These are phyloP conservation scores for Adansonia madagascariensis DNA, from an alignment of 441 rosid genomes.

Conservation along the genomic window DNA sequence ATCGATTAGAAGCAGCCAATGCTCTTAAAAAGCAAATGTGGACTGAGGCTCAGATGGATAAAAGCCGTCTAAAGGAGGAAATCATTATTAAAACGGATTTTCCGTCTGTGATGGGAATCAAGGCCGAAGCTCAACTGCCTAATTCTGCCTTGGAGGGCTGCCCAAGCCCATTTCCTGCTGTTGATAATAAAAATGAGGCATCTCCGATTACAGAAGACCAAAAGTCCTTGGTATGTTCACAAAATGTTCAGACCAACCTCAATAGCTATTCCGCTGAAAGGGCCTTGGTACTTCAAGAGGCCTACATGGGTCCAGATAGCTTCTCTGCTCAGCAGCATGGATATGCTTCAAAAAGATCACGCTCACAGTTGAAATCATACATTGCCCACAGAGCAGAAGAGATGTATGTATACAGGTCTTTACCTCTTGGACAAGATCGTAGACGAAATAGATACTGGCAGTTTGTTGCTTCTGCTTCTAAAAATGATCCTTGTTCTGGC, in stretches of 20 bases:
- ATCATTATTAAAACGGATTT: conserved; percentile 57
- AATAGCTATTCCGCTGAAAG: conserved; percentile 50
- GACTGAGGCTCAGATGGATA: conserved; percentile 96
- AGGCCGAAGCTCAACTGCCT: conserved; percentile 52
- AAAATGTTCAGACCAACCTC: conserved; percentile 45
- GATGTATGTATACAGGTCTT: conserved; percentile 84
- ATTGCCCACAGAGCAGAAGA: conserved; percentile 89
- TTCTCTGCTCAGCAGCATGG: conserved; percentile 62
- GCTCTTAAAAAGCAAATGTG: conserved; percentile 98
- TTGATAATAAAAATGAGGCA: conserved; percentile 50
- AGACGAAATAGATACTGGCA: conserved; percentile 96
- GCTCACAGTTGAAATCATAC: conserved; percentile 89
- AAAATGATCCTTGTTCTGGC: conserved; percentile 89
- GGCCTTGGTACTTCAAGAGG: conserved; percentile 52
- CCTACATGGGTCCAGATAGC: conserved; percentile 55
- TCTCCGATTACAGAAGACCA: conserved; percentile 56
- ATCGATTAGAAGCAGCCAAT: conserved; percentile 95
- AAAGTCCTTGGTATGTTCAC: conserved; percentile 50
- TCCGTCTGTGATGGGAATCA: conserved; percentile 47
- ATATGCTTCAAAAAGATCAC: conserved; percentile 76
- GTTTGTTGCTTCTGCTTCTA: conserved; percentile 86
- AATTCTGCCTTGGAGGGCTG: conserved; percentile 43
- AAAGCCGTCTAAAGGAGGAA: conserved; percentile 81
- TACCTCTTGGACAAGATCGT: conserved; percentile 99
- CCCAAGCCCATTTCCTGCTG: conserved; percentile 61